Evolutionary conservation across 2,329 filamentous ascomycete species (phyloP).

Genomic region (Neonectria faginata): DNA sequence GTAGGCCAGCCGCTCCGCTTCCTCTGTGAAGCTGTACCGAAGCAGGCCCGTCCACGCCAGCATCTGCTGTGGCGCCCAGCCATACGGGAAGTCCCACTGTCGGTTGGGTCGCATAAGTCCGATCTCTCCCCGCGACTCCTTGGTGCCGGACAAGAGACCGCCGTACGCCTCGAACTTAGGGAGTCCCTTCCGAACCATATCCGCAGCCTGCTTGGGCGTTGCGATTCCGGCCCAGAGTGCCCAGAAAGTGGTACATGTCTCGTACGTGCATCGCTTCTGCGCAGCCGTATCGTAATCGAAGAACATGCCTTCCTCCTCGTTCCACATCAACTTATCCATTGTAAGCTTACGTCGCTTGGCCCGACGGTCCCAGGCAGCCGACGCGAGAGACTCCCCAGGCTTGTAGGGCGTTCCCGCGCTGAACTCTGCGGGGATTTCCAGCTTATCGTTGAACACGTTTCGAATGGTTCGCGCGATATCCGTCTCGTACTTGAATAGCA

Average conservation of each 20-base stretch:
- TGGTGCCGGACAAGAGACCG: slow-evolving; percentile 88
- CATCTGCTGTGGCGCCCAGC: slow-evolving; percentile 99
- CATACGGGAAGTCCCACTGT: slow-evolving; percentile 98
- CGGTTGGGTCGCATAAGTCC: slow-evolving; percentile 88
- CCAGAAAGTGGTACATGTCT: slow-evolving; percentile 96
- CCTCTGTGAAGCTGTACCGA: slow-evolving; percentile 90
- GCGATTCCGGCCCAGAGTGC: slow-evolving; percentile 94
- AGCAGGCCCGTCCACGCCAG: slow-evolving; percentile 94
- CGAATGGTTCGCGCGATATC: slow-evolving; percentile 92
- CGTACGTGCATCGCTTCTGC: slow-evolving; percentile 84
- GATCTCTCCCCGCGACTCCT: slow-evolving; percentile 85
- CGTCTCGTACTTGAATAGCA: slow-evolving; percentile 96
- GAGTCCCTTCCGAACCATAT: slow-evolving; percentile 82
- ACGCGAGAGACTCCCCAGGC: slow-evolving; percentile 80
- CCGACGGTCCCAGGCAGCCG: slow-evolving; percentile 89
- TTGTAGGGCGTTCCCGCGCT: slow-evolving; percentile 72
- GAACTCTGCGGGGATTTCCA: slow-evolving; percentile 86
- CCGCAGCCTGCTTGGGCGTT: slow-evolving; percentile 85
- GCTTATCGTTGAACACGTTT: slow-evolving; percentile 82
- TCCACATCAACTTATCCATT: slow-evolving; percentile 96
- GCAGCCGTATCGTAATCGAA: slow-evolving; percentile 95
- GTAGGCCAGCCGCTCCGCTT: slow-evolving; percentile 90
- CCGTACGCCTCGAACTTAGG: slow-evolving; percentile 90
- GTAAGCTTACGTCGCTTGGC: slow-evolving; percentile 84
- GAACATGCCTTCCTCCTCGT: slow-evolving; percentile 92